Evolutionary conservation across 305 asterid species (phyloP).

Genomic region (Ilex paraguariensis): DNA sequence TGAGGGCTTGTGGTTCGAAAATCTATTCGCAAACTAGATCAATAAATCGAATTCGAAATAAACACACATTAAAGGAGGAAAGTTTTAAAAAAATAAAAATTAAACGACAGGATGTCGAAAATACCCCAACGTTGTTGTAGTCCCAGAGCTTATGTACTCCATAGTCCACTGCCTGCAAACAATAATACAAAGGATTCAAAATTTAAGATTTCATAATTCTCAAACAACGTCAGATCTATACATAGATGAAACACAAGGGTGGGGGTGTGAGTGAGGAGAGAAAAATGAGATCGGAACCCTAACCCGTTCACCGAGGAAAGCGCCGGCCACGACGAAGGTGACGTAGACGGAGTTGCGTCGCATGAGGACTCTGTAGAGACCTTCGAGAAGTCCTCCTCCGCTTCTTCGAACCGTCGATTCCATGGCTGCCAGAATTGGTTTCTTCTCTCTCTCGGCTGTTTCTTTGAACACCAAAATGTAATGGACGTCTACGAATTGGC

Average conservation of each 20-base stretch:
- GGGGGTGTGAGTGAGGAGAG: not conserved
- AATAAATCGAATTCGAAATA: no score
- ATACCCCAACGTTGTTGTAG: conserved; percentile 76
- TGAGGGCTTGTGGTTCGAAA: no score
- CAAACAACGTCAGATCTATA: conserved; percentile 3
- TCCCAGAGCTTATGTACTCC: conserved; percentile 84
- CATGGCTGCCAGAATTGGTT: conserved; percentile 20
- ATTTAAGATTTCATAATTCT: conserved; percentile 16
- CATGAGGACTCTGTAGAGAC: conserved; percentile 68
- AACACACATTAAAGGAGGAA: not conserved
- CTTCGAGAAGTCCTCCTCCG: conserved; percentile 66
- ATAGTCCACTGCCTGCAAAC: conserved; percentile 82
- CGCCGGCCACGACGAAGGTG: conserved; percentile 94
- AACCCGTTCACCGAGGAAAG: conserved; percentile 90
- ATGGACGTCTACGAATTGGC: no score
- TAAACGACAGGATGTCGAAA: not conserved
- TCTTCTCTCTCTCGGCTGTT: no score
- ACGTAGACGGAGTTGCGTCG: conserved; percentile 86
- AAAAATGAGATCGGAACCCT: conserved; percentile 14
- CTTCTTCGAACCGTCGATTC: conserved; percentile 43
- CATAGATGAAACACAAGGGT: conserved; percentile 1
- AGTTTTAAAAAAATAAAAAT: not conserved
- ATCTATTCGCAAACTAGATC: no score
- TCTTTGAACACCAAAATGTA: no score
- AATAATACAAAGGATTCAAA: conserved; percentile 10